Evolutionary conservation across 2,329 filamentous ascomycete genomes (phyloP).

Genomic region (Corynespora cassiicola): DNA sequence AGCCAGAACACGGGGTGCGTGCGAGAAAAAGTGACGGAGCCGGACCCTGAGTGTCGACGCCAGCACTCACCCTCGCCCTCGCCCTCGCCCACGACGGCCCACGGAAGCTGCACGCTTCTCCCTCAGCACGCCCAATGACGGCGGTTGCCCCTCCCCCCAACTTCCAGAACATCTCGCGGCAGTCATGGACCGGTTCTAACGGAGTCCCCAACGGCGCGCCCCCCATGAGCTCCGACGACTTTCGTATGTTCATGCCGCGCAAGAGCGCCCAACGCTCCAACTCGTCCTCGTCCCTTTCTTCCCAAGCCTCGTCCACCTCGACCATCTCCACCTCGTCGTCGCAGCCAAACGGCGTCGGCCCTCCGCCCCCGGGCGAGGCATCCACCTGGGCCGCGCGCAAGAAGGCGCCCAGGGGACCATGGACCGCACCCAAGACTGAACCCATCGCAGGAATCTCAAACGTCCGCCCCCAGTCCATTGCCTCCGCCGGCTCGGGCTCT

Average conservation of each 20-base stretch:
- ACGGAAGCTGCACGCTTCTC: constrained; percentile 23
- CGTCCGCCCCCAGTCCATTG: constrained; percentile 66
- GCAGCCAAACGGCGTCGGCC: constrained; percentile 66
- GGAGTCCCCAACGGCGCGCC: constrained; percentile 66
- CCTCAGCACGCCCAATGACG: constrained; percentile 59
- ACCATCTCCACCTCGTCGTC: constrained; percentile 69
- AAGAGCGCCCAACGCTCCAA: constrained; percentile 87
- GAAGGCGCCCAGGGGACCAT: constrained; percentile 63
- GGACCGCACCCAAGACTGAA: constrained; percentile 71
- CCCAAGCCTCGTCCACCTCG: constrained; percentile 67
- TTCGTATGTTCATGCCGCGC: constrained; percentile 87
- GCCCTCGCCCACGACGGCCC: constrained; percentile 14
- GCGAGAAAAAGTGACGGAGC: constrained; percentile 33
- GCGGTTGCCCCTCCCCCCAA: constrained; percentile 70
- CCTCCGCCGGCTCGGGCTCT: constrained; percentile 63
- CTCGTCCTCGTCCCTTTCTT: constrained; percentile 84
- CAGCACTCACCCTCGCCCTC: constrained; percentile 21
- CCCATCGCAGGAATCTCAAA: constrained; percentile 68
- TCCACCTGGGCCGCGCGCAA: constrained; percentile 54
- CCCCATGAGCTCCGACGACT: constrained; percentile 83
- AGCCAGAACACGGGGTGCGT: constrained; percentile 30
- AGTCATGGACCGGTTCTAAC: constrained; percentile 68
- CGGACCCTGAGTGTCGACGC: too few species aligned
- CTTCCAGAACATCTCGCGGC: constrained; percentile 66
- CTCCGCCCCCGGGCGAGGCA: constrained; percentile 35